Evolutionary conservation across 2,329 filamentous ascomycete genomes (phyloP), one percentile per base, ranked within the genome.

Genomic region (Ilyonectria destructans): DNA sequence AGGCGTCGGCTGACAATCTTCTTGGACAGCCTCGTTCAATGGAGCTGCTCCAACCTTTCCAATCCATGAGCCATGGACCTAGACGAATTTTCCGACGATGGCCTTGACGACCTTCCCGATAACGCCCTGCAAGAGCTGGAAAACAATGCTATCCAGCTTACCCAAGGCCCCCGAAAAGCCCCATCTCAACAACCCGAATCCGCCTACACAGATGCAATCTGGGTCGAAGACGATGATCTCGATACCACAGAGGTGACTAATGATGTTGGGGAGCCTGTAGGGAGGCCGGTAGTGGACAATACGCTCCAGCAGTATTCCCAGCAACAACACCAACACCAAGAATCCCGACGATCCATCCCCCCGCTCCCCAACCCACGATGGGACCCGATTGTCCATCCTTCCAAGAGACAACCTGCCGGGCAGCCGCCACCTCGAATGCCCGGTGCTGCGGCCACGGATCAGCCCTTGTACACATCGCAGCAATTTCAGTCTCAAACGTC

Each of bases 41-140:
- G 75, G 74, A 72, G 72, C 29, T 71, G 40, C 13, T 49, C 35
- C 52, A 19, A 57, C 40, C 19, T 48, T 51, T 17, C 9, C 40
- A 12, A 54, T 58, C 69, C 74, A 69, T 70, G 62, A 70, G 71
- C 59, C 65, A 83, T 83, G 81, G 80, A 82, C 65, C 65, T 82
- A 81, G 88, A 90, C 81, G 87, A 89, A 69, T 91, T 90, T 77
- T 88, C 85, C 67, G 90, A 91, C 77, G 90, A 91, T 76, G 89
- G 86, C 68, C 84, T 92, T 72, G 89, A 92, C 77, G 84, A 87
- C 46, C 81, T 92, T 48, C 87, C 89, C 70, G 84, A 86, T 69
- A 85, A 86, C 69, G 83, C 84, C 54, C 81, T 92, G 4, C 84
- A 89, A 73, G 89, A 91, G 76, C 87, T 92, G 69, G 90, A 92